Base-by-base conservation (phyloP, 73 alveolate species). In the Symbiodinium pilosum region DNA sequence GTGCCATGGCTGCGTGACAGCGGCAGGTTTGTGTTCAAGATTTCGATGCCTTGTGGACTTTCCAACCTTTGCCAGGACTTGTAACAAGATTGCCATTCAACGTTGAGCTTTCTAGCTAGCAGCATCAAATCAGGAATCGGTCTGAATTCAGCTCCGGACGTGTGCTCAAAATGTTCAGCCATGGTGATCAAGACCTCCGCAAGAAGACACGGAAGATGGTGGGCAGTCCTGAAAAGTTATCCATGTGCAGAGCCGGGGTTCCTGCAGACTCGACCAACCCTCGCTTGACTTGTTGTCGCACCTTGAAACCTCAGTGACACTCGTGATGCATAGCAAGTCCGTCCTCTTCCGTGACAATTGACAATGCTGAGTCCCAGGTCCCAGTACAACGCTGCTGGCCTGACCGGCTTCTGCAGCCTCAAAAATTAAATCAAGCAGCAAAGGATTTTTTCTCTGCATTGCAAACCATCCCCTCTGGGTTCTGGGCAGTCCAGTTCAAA, bases 371-470 rank as follows among this genome's bases (percentile, higher is more conserved):
- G 56, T 84, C 41, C 38, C 84, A 1, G 24, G 18, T 34, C 95
- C 95, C 36, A 88, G 21, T 28, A 88, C 86, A 0, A 88, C 75
- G 68, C 95, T 88, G 86, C 95, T 88, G 9, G 95, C 95, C 43
- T 88, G 95, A n/a, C 95, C 95, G 36, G 95, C 95, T 88, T 88
- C 95, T 2, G 95, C 86, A n/a, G 95, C 95, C 95, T 88, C 28
- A 14, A 75, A 44, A 47, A 47, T 47, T 6, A 47, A 47, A 47
- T 14, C 59, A 47, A 47, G 14, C 21, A 14, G 6, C 59, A 9
- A 14, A 47, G 59, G 59, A 6, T 9, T 47, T 9, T 47, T 47
- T 9, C 14, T 47, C 21, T 9, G 59, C 6, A 47, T 47, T 47
- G 59, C 59, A 47, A 47, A 47, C 21, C 59, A n/a, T n/a, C n/a